These are phyloP conservation scores for Aurinia saxatilis DNA, from an alignment of 345 rosid species.

Conservation along the genomic window DNA sequence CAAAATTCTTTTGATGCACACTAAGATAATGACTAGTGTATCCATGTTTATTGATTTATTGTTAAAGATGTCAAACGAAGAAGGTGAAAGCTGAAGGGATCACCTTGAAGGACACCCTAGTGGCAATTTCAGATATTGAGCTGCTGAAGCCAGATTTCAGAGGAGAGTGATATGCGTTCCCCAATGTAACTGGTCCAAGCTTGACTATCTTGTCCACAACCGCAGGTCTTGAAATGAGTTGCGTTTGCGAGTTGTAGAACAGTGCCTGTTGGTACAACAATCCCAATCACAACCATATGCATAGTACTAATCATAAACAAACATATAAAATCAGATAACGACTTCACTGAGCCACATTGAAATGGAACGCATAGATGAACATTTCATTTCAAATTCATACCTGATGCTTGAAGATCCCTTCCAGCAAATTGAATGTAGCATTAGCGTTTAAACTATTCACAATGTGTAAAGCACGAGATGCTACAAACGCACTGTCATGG, in stretches of 20 bases:
- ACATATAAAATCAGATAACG: background rate
- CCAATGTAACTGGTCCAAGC: slow-evolving; percentile 44
- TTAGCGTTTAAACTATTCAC: slow-evolving; percentile 42
- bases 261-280: slow-evolving; percentile 38
- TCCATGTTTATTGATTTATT: no score
- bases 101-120: slow-evolving; percentile 84
- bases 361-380: background rate
- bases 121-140: slow-evolving; percentile 50
- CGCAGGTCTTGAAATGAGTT: slow-evolving; percentile 43
- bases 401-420: slow-evolving; percentile 66
- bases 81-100: slow-evolving; percentile 1
- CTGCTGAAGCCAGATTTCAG: slow-evolving; percentile 51
- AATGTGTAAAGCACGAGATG: slow-evolving; percentile 77
- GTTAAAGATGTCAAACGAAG: background rate
- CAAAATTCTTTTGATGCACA: background rate
- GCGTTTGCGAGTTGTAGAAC: slow-evolving; percentile 57
- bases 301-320: background rate
- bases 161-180: slow-evolving; percentile 42
- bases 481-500: slow-evolving; percentile 77
- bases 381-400: slow-evolving; percentile 27
- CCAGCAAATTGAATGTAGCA: slow-evolving; percentile 60
- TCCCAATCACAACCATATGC: background rate
- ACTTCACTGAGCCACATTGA: no score
- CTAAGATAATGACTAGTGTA: background rate
- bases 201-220: slow-evolving; percentile 49